Base-by-base conservation (phyloP, 257 asterid genomes). In the Cinchona pubescens region DNA sequence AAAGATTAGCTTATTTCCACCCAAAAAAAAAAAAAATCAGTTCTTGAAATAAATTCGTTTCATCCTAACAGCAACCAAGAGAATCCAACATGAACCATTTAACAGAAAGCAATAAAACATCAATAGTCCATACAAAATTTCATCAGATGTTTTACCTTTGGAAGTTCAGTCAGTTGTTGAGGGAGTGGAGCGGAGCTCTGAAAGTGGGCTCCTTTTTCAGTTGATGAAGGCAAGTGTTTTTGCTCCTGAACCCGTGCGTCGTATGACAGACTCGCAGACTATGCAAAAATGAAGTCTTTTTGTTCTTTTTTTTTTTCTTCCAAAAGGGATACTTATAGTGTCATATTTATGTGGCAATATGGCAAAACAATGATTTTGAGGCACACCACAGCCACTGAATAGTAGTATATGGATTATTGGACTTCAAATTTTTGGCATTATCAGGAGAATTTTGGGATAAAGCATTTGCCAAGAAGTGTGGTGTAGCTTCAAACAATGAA, bases 331-430 rank as follows among this genome's bases (percentile, higher is more conserved):
- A 83, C n/a, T 69, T 71, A 40, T 56, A 27, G 53, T 27, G 27
- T 40, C 4, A 18, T 64, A 74, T 29, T 75, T 78, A 70, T 76
- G 86, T 85, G 89, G 92, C 81, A 79, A 77, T 48, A 73, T 55
- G 78, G 75, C 42, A 77, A 76, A 76, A 73, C 87, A 79, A 66
- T 70, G 46, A 51, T 74, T 71, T 30, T 27, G 45, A 55, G 85
- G 75, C 63, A 73, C 37, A 79, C 82, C 88, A 86, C 86, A 80
- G 76, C 95, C 95, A 89, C 95, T 82, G 92, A 84, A 83, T 82
- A 75, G 81, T 40, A 65, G 55, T 30, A 80, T 81, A 81, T 71
- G 87, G 85, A 82, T 84, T 80, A 45, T 51, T 77, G 73, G 79
- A 74, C 60, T 30, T 76, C n/a, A 32, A 19, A 69, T 43, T 75